phyloP scores from a whole-genome alignment of 2,329 filamentous ascomycete genomes.

The Botrytis sinoallii region DNA sequence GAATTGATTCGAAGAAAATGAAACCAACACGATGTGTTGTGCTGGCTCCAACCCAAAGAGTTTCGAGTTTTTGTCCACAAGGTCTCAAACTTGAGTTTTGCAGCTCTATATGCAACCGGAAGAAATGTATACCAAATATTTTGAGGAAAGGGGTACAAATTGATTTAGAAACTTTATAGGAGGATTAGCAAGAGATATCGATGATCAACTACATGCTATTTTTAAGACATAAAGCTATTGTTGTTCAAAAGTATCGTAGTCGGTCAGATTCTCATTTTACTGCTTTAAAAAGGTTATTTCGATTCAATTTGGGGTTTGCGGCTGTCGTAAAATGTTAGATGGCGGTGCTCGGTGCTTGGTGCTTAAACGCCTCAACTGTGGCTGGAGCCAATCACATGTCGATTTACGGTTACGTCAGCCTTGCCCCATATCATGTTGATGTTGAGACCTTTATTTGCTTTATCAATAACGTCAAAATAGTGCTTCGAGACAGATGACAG shows the following conservation, averaged over 20 bases:
- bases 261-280: conserved; percentile 20
- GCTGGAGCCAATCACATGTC: conserved; percentile 19
- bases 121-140: background rate
- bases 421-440: background rate
- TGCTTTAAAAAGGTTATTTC: conserved; percentile 15
- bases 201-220: conserved; percentile 8
- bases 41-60: conserved; percentile 12
- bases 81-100: conserved; percentile 12
- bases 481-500: background rate
- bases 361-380: conserved; percentile 10
- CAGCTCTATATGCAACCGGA: background rate
- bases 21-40: conserved; percentile 11
- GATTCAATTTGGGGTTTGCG: conserved; percentile 5
- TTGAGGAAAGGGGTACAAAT: background rate
- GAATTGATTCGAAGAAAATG: background rate
- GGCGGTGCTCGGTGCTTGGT: background rate
- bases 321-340: conserved; percentile 6
- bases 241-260: conserved; percentile 12
- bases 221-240: conserved; percentile 11
- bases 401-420: background rate
- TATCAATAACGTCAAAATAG: conserved; percentile 10
- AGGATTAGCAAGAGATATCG: conserved; percentile 1
- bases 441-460: conserved; percentile 8
- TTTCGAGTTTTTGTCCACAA: conserved; percentile 8
- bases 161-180: background rate